Conservation (phyloP, 2,329 filamentous ascomycete species). For the Graphilbum sp. region DNA sequence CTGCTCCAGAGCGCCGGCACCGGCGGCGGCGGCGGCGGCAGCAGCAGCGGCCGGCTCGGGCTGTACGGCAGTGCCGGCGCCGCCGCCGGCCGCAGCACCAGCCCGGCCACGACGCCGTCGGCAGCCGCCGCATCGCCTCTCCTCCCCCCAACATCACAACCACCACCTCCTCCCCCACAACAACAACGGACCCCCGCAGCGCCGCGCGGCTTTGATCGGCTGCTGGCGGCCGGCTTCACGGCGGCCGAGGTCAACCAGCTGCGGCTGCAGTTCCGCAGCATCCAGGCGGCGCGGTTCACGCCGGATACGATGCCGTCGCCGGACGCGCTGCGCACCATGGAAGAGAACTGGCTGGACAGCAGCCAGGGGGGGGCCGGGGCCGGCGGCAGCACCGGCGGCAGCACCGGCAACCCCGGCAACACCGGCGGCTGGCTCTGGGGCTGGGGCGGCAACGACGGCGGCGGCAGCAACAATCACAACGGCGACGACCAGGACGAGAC, state of each 20-base stretch:
- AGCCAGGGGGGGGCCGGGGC: slow-evolving; percentile 23
- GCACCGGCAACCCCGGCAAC: slow-evolving; percentile 15
- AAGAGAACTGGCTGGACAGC: slow-evolving; percentile 82
- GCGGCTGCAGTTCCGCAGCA: slow-evolving; percentile 73
- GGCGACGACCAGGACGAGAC: slow-evolving; percentile 9
- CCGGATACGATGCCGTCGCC: slow-evolving; percentile 80
- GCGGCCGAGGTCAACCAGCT: slow-evolving; percentile 68
- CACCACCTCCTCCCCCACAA: slow-evolving; percentile 2
- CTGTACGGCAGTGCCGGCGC: background rate
- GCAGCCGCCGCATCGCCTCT: background rate
- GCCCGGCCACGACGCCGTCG: slow-evolving; percentile 6
- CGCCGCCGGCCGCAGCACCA: background rate
- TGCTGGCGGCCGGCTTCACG: slow-evolving; percentile 69
- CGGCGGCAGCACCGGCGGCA: slow-evolving; percentile 17
- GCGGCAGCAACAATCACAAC: slow-evolving; percentile 19
- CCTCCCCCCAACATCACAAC: slow-evolving; percentile 1
- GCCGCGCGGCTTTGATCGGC: slow-evolving; percentile 74
- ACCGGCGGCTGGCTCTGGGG: background rate
- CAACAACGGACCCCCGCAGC: too few species aligned
- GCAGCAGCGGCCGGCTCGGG: slow-evolving; percentile 5
- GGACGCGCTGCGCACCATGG: slow-evolving; percentile 56
- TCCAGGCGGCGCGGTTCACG: slow-evolving; percentile 67
- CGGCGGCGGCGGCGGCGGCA: background rate
- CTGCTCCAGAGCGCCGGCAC: background rate
- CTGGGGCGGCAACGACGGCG: slow-evolving; percentile 17